A percentile compares a stretch with the other conserved stretches of the same genome.
phyloP scores from a whole-genome alignment of 2,329 filamentous ascomycete genomes.

The Fonsecaea pugnacius region DNA sequence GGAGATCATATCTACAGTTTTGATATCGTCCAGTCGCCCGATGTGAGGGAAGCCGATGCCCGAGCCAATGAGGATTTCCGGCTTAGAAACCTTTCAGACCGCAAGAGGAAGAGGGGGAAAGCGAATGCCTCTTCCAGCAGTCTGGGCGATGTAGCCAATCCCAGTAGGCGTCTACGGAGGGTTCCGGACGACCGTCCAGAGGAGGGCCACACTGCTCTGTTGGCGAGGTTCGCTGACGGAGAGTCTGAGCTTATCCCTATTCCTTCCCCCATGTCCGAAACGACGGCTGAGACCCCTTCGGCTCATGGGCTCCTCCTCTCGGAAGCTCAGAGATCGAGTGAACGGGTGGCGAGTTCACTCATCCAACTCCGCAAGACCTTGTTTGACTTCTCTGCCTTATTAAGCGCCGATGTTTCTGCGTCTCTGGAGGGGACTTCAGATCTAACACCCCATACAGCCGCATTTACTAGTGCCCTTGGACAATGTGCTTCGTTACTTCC shows the following conservation, averaged over 20 bases:
- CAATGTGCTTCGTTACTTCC: conserved; percentile 55
- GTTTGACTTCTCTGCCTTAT: conserved; percentile 55
- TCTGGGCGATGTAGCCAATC: conserved; percentile 48
- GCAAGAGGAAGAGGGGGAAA: conserved; percentile 63
- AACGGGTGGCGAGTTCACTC: conserved; percentile 60
- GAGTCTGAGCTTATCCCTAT: conserved; percentile 63
- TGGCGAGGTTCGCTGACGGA: conserved; percentile 64
- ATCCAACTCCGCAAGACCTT: conserved; percentile 60
- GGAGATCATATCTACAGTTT: conserved; percentile 70
- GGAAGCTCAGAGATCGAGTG: conserved; percentile 58
- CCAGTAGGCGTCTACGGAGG: conserved; percentile 54
- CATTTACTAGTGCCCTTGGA: conserved; percentile 50
- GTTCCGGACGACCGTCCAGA: conserved; percentile 49
- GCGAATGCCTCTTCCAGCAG: conserved; percentile 49
- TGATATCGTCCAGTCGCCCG: conserved; percentile 63
- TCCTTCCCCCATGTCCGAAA: background rate
- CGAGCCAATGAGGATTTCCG: conserved; percentile 39
- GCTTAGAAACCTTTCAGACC: conserved; percentile 46
- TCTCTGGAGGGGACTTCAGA: conserved; percentile 40
- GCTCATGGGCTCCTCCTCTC: conserved; percentile 54
- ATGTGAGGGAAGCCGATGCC: conserved; percentile 53
- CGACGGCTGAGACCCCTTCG: conserved; percentile 35
- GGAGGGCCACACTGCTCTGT: conserved; percentile 55
- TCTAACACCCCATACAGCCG: conserved; percentile 42
- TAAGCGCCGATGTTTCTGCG: conserved; percentile 39